These are phyloP conservation scores for Pseudogymnoascus sp. DNA, from an alignment of 2,329 filamentous ascomycete genomes.

Conservation along the genomic window DNA sequence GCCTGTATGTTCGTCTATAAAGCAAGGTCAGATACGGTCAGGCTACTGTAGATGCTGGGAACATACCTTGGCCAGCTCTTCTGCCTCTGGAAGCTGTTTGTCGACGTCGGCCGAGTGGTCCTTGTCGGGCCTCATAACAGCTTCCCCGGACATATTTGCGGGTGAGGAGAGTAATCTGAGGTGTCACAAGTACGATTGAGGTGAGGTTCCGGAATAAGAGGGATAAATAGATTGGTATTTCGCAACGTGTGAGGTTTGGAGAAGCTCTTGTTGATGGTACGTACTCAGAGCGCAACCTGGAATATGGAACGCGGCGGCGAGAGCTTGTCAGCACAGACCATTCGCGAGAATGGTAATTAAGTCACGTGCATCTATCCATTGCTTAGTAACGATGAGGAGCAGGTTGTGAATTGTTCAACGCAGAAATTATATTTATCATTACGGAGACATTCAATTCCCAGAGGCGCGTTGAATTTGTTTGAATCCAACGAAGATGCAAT, in stretches of 20 bases:
- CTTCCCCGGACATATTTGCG: constrained; percentile 28
- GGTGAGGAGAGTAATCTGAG: constrained; percentile 7
- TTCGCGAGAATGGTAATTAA: not conserved
- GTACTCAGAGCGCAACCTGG: constrained; percentile 9
- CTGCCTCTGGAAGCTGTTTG: constrained; percentile 80
- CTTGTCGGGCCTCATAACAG: constrained; percentile 66
- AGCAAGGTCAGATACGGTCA: constrained; percentile 21
- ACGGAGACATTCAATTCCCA: not conserved
- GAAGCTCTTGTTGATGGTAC: constrained; percentile 7
- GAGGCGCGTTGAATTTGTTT: not conserved
- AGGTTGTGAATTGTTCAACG: not conserved
- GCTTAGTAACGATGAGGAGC: not conserved
- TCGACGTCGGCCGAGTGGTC: constrained; percentile 97
- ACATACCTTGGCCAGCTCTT: constrained; percentile 77
- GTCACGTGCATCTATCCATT: not conserved
- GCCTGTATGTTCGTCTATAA: constrained; percentile 66
- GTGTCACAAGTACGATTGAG: not conserved
- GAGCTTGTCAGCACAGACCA: constrained; percentile 7
- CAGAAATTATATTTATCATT: not conserved
- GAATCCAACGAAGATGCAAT: not conserved
- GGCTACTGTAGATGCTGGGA: not conserved
- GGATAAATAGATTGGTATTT: not conserved
- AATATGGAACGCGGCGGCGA: constrained; percentile 9
- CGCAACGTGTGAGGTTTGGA: not conserved
- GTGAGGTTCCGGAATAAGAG: not conserved